Conservation (phyloP, 2,329 filamentous ascomycete species). For the Aspergillus spinulosporus region DNA sequence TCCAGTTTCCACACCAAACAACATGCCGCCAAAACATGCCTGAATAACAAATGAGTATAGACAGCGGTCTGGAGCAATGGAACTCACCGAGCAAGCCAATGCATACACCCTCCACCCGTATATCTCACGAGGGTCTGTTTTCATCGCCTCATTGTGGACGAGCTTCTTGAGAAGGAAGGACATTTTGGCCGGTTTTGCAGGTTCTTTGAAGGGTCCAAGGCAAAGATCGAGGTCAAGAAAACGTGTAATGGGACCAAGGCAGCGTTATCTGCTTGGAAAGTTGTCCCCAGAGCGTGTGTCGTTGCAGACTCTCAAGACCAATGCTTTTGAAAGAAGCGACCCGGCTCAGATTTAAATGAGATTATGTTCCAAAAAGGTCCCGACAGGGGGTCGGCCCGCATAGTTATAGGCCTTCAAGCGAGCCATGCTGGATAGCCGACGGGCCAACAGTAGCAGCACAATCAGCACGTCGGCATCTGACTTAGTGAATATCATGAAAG, state of each 20-base stretch:
- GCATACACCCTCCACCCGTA: constrained; percentile 70
- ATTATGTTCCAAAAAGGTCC: not conserved
- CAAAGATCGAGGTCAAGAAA: not conserved
- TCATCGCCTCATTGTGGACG: constrained; percentile 71
- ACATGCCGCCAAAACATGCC: constrained; percentile 68
- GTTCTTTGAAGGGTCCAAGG: not conserved
- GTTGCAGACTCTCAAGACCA: not conserved
- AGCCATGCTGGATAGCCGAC: constrained; percentile 7
- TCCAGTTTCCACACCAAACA: constrained; percentile 67
- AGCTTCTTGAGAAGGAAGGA: constrained; percentile 54
- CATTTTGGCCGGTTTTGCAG: constrained; percentile 34
- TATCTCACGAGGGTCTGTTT: constrained; percentile 64
- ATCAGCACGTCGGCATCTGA: constrained; percentile 3
- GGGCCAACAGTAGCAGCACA: constrained; percentile 1
- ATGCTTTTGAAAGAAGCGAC: not conserved
- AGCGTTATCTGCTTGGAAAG: not conserved
- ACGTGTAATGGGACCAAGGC: not conserved
- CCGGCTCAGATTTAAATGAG: constrained; percentile 1
- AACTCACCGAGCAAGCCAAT: constrained; percentile 58
- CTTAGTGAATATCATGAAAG: constrained; percentile 4
- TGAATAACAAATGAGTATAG: constrained; percentile 16
- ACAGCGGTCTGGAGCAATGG: not conserved
- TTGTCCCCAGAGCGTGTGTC: not conserved
- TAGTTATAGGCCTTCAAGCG: constrained; percentile 10
- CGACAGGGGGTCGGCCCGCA: constrained; percentile 2